A percentile compares a stretch with the other conserved stretches of the same genome.
Evolutionary conservation across 108 stramenopile genomes (phyloP).

Genomic region (Nitzschia putrida): DNA sequence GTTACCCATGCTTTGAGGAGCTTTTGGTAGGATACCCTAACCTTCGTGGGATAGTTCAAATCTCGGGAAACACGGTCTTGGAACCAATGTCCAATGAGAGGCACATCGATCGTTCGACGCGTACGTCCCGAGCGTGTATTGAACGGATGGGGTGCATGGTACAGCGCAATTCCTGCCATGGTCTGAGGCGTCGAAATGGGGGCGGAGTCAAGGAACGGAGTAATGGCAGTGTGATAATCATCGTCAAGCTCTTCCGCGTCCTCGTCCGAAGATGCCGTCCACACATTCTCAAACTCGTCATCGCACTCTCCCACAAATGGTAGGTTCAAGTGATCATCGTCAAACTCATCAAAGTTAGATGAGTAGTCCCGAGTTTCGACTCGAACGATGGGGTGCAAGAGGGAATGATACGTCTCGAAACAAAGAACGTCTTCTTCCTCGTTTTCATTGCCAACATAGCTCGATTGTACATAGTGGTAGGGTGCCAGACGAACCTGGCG

Average conservation of each 20-base stretch:
- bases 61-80: constrained; percentile 85
- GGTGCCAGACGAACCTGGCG: constrained; percentile 83
- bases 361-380: constrained; percentile 62
- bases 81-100: constrained; percentile 95
- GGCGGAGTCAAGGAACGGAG: constrained; percentile 58
- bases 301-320: constrained; percentile 83
- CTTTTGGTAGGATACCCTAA: constrained; percentile 98
- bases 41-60: constrained; percentile 96
- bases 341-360: constrained; percentile 72
- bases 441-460: constrained; percentile 86
- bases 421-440: constrained; percentile 58
- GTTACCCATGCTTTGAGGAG: constrained; percentile 97
- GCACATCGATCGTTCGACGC: constrained; percentile 93
- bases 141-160: constrained; percentile 96
- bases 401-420: constrained; percentile 68
- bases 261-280: constrained; percentile 51
- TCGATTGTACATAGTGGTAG: constrained; percentile 93
- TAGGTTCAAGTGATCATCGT: constrained; percentile 61
- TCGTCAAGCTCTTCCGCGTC: constrained; percentile 55
- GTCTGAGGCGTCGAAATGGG: constrained; percentile 77
- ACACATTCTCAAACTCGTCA: constrained; percentile 70
- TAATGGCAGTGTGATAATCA: constrained; percentile 52
- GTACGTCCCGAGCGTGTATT: constrained; percentile 93
- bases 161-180: constrained; percentile 90
- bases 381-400: constrained; percentile 92